Conservation (phyloP, 225 moss, liverwort and hornwort species). For the Pseudoscleropodium purum region DNA sequence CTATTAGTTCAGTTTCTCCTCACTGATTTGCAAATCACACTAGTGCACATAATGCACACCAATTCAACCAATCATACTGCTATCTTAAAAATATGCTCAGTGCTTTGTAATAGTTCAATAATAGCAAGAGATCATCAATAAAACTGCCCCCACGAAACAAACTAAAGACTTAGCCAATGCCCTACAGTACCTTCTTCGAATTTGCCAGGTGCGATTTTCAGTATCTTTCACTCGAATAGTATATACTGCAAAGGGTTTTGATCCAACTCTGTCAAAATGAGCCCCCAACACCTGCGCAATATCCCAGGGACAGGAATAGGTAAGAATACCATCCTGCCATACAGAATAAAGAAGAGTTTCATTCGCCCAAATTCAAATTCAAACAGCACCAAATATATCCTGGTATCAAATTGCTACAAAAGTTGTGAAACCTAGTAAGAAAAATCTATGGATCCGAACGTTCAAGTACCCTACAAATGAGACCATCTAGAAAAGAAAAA, state of each 20-base stretch:
- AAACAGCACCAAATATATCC: background rate
- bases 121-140: background rate
- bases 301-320: background rate
- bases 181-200: conserved; percentile 53
- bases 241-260: conserved; percentile 83
- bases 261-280: conserved; percentile 74
- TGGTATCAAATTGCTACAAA: background rate
- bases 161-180: background rate
- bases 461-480: background rate
- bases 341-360: background rate
- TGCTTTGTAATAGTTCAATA: background rate
- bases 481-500: background rate
- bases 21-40: background rate
- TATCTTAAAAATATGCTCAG: background rate
- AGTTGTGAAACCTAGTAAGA: background rate
- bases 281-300: conserved; percentile 59
- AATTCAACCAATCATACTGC: background rate
- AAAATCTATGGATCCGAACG: background rate
- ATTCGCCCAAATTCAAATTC: background rate
- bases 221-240: conserved; percentile 69
- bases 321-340: background rate
- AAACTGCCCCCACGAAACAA: background rate
- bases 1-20: background rate
- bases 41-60: background rate
- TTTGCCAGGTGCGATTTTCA: conserved; percentile 69